phyloP scores from a whole-genome alignment of 441 rosid species.

The Populus hybrid region DNA sequence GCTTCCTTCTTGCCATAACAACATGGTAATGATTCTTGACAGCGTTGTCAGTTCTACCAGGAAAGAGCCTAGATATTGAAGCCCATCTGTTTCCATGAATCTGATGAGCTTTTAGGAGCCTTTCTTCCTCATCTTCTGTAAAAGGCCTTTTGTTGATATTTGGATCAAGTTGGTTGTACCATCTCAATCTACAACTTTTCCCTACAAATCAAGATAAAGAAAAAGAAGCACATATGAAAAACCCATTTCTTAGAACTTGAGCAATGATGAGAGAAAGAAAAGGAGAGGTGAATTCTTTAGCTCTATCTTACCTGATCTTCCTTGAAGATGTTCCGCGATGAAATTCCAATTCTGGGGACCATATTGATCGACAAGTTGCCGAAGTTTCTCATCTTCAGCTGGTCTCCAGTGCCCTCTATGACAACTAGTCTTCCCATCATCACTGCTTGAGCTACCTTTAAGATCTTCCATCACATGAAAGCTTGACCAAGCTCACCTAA shows the following conservation, averaged over 20 bases:
- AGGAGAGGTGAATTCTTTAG: not conserved
- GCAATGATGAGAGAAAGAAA: conserved; percentile 3
- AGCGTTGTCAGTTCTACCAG: conserved; percentile 58
- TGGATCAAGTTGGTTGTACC: conserved; percentile 67
- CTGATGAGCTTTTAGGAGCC: conserved; percentile 45
- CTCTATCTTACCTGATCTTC: conserved; percentile 49
- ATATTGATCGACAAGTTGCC: conserved; percentile 40
- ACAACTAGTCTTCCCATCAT: conserved; percentile 33
- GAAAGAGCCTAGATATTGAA: conserved; percentile 47
- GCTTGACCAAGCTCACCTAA: not conserved
- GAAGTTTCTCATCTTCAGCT: conserved; percentile 52
- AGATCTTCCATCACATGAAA: conserved; percentile 33
- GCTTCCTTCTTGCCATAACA: conserved; percentile 49
- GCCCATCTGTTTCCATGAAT: conserved; percentile 62
- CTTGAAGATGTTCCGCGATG: conserved; percentile 51
- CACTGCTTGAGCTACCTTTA: conserved; percentile 23
- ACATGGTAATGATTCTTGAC: conserved; percentile 67
- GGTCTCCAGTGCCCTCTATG: conserved; percentile 69
- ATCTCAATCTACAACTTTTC: conserved; percentile 65
- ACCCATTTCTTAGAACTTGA: conserved; percentile 19
- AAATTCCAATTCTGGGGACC: conserved; percentile 70
- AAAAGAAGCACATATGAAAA: conserved; percentile 1
- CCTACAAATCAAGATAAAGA: conserved; percentile 28
- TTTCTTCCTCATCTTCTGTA: conserved; percentile 51
- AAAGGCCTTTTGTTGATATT: conserved; percentile 50